Conservation (phyloP, 257 asterid species). For the Verbena officinalis region DNA sequence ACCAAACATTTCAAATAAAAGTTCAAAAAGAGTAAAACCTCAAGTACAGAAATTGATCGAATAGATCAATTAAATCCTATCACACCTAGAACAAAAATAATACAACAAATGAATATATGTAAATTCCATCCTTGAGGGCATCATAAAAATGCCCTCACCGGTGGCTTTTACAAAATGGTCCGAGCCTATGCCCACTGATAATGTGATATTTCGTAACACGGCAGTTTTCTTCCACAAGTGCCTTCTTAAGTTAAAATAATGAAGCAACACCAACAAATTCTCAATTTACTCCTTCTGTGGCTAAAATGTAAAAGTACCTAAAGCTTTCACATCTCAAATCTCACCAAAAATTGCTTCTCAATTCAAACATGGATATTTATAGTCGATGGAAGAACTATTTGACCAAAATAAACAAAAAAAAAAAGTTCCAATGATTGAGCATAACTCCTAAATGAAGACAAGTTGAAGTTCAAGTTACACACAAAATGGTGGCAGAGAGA, state of each 20-base stretch:
- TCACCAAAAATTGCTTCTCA: not conserved
- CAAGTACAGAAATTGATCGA: too few relatives aligned
- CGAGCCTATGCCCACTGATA: too few relatives aligned
- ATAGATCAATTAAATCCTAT: too few relatives aligned
- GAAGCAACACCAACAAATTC: not conserved
- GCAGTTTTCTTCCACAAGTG: not conserved
- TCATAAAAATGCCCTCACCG: too few relatives aligned
- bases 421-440: not conserved
- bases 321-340: not conserved
- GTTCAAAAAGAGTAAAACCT: not conserved
- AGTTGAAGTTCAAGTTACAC: constrained; percentile 18
- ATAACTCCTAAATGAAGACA: not conserved
- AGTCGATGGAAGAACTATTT: not conserved
- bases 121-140: not conserved
- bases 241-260: not conserved
- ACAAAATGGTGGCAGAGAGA: not conserved
- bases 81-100: not conserved
- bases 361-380: not conserved
- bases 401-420: constrained; percentile 1
- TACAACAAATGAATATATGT: not conserved
- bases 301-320: not conserved
- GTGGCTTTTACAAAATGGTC: too few relatives aligned
- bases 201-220: not conserved
- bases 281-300: too few relatives aligned
- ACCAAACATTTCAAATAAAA: constrained; percentile 3